Base-by-base conservation (phyloP, 1,284 basidiomycete genomes). In the Hemileccinum hortonii region DNA sequence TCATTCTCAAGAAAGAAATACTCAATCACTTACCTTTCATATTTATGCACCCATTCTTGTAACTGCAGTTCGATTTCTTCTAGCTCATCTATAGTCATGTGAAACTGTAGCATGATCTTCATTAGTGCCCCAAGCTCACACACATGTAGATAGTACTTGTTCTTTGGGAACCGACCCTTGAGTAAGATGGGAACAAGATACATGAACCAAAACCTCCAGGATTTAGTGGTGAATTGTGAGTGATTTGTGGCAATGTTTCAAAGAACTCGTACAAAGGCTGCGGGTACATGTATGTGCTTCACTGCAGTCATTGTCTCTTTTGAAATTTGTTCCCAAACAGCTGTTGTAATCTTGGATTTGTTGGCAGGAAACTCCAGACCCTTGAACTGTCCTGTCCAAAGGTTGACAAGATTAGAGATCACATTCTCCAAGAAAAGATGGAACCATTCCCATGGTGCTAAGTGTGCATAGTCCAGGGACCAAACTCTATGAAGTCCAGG, bases 301-400 rank as follows among this genome's bases (percentile, higher is more conserved):
- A n/a, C n/a, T n/a, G n/a, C n/a, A n/a, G n/a, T n/a, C n/a, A n/a
- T n/a, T n/a, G n/a, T n/a, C n/a, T n/a, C n/a, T n/a, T n/a, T n/a
- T n/a, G n/a, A n/a, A n/a, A n/a, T n/a, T n/a, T n/a, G n/a, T n/a
- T n/a, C n/a, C n/a, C n/a, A n/a, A n/a, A n/a, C n/a, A n/a, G n/a
- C n/a, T n/a, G n/a, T n/a, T n/a, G n/a, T n/a, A n/a, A n/a, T n/a
- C n/a, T n/a, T n/a, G n/a, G n/a, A n/a, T n/a, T n/a, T n/a, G n/a
- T n/a, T n/a, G n/a, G n/a, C n/a, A n/a, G n/a, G n/a, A n/a, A n/a
- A n/a, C n/a, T n/a, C n/a, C n/a, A n/a, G n/a, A n/a, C 55, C 59
- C 37, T 73, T 73, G 60, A 47, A 53, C 7, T 59, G 45, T 0
- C 71, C 66, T 3, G 57, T 71, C 71, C 70, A 73, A 3, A 67